These are phyloP conservation scores for Colletotrichum filicis DNA, from an alignment of 2,329 filamentous ascomycete genomes.

Conservation along the genomic window DNA sequence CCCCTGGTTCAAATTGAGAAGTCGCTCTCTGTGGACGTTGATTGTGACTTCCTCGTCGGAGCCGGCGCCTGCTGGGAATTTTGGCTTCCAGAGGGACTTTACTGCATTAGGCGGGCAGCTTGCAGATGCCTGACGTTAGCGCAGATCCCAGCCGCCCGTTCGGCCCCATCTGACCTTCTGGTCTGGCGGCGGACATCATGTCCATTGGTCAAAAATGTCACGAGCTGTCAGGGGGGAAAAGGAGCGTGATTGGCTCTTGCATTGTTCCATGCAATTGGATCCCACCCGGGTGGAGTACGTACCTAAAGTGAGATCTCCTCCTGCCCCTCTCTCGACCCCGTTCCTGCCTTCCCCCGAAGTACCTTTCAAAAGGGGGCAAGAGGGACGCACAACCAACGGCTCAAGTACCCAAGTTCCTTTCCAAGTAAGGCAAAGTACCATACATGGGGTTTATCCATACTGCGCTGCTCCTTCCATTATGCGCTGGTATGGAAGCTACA, in stretches of 20 bases:
- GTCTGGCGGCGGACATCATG: too few relatives aligned
- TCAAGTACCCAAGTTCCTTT: neutral
- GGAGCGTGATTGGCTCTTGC: neutral
- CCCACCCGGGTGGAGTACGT: neutral
- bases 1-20: neutral
- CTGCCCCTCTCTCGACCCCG: conserved; percentile 2
- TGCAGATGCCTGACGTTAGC: conserved; percentile 28
- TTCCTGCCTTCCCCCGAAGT: neutral
- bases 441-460: too few relatives aligned
- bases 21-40: too few relatives aligned
- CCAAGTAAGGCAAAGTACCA: too few relatives aligned
- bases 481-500: neutral
- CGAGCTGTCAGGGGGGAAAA: neutral
- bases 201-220: conserved; percentile 3
- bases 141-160: conserved; percentile 28
- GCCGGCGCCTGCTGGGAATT: conserved; percentile 14
- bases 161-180: neutral
- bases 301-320: conserved; percentile 9
- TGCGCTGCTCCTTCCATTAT: neutral
- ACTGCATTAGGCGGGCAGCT: neutral
- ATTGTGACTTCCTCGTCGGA: conserved; percentile 1
- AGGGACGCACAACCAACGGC: conserved; percentile 1
- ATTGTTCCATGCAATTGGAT: neutral
- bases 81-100: neutral
- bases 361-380: conserved; percentile 1